Evolutionary conservation across 768 basidiomycete species (phyloP), one percentile per base, ranked within the genome.

Genomic region (Solioccasus polychromus): DNA sequence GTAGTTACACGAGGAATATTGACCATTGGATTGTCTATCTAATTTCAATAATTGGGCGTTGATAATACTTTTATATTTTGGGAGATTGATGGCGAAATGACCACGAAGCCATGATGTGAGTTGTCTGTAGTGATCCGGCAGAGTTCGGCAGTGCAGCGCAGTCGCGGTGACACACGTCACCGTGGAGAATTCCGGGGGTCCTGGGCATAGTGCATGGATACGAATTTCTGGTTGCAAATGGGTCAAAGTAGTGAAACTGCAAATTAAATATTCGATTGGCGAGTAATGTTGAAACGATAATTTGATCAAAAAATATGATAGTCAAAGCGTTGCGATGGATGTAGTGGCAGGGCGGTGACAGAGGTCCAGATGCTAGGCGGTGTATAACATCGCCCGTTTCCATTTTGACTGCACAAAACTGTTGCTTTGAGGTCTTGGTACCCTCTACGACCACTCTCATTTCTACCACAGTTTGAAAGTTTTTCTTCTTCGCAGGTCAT

Each of bases 301-400:
- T n/a, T n/a, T n/a, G n/a, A n/a, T n/a, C n/a, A n/a, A n/a, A n/a
- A n/a, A n/a, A n/a, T n/a, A n/a, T n/a, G n/a, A n/a, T n/a, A n/a
- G n/a, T 41, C 14, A 23, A 19, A 29, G n/a, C 15, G 20, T 17
- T 11, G 50, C 39, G n/a, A 35, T 12, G 35, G 41, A 35, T 3
- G 18, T 26, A 11, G 57, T 54, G 55, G 55, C 47, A 8, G 18
- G 22, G 22, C 44, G 54, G 64, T 66, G 64, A 19, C 60, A 45
- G 64, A 48, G 64, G 64, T 68, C 66, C 51, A 2, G 17, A 4
- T 22, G 9, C 19, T n/a, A 42, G 48, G 64, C 60, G 18, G 66
- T 66, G 66, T 62, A 63, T 61, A 63, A 57, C 64, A 66, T 54
- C 64, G 62, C 64, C 62, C 34, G 47, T 61, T 66, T 54, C 48